Evolutionary conservation across 2,329 filamentous ascomycete genomes (phyloP), one percentile per base, ranked within the genome.

Genomic region (Arthrobotrys pseudoclavata): DNA sequence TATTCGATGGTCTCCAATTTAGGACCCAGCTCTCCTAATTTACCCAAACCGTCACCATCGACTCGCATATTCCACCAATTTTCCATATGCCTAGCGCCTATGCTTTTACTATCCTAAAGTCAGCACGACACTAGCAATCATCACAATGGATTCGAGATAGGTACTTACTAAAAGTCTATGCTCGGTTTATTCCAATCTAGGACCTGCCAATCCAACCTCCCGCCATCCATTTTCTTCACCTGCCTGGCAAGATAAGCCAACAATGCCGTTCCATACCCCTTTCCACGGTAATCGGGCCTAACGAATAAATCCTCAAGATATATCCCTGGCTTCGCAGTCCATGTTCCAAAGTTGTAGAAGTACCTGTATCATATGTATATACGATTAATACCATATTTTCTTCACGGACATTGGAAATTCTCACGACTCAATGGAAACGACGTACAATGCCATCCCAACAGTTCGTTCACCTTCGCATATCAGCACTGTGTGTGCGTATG

Each of bases 241-340:
- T 97, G 92, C 82, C 88, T 89, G n/a, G 94, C 95, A 82, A 97
- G 85, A 80, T 89, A 89, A 78, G 88, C 88, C 60, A 98, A 86
- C 82, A 98, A 84, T 81, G 87, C 85, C 84, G 91, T 92, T 45
- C 94, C 95, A 82, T 95, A 97, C 0, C 94, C 94, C 78, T 88
- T 89, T 37, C 90, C 90, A 3, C 96, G 87, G 81, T 91, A 90
- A 52, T 85, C 85, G 0, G 89, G 87, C 80, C 89, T 87, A 47
- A 99, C 93, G 82, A 91, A 97, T n/a, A 98, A 86, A 82, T 98
- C 95, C 84, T 98, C 95, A 42, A 98, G 90, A 84, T 96, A 97
- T 82, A 99, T 92, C 1, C 95, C 95, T 0, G 94, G 89, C 53
- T 88, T 89, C n/a, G 92, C 89, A 7, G 92, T 89, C 96, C 96